Evolutionary conservation across 305 asterid species (phyloP), one percentile per base, ranked within the genome.

Genomic region (Fraxinus dipetala): DNA sequence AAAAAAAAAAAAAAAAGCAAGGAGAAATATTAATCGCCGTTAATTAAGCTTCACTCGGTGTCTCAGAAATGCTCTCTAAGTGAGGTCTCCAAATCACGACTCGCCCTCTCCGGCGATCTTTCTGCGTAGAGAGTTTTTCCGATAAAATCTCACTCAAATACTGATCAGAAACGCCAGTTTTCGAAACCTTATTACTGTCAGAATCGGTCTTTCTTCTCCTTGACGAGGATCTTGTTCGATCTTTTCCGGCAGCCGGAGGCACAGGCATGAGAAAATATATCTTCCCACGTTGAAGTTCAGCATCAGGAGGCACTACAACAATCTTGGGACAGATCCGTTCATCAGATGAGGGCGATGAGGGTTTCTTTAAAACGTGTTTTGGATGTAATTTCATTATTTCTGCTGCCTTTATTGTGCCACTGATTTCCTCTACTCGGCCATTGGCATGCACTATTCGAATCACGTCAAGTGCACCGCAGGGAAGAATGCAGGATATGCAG

Each of bases 71-170:
- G 84, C 98, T 95, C 84, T 92, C 93, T 24, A 95, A 84, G 81
- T 92, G 94, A 6, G 98, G 98, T 51, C 98, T 87, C 98, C 98
- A 95, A 0, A 92, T 89, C n/a, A 93, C 89, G 79, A 85, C 86
- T 72, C 98, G 93, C 38, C 98, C 97, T 82, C 98, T 90, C 88
- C 98, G 89, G 43, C 92, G 93, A 84, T 94, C 97, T 80, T 87
- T 87, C 82, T 88, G 96, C 1, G 91, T 83, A 45, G 97, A 89
- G 0, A 88, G 84, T 56, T 88, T 92, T 63, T 95, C 98, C 48
- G 97, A 95, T 32, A 95, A 81, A 74, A 95, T 91, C 85, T 95
- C 98, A 80, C 89, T 91, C 89, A 95, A 85, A 72, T 95, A 95
- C 45, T 90, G 90, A 85, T 93, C 91, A 72, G 90, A 89, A 4